These are phyloP conservation scores for Vicia faba DNA, from an alignment of 306 rosid species.

Conservation along the genomic window DNA sequence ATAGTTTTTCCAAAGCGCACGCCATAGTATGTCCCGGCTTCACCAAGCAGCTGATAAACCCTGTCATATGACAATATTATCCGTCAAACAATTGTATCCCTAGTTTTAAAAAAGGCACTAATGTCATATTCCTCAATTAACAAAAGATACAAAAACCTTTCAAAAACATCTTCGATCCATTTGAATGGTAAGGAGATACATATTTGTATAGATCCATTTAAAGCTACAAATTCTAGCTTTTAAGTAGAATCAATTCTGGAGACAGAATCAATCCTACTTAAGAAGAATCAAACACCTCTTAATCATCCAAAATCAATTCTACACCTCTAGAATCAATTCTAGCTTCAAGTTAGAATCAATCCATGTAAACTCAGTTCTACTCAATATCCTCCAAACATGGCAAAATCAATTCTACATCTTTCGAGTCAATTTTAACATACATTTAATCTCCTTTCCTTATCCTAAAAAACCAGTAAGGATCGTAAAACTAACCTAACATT, in stretches of 20 bases:
- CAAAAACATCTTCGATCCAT: no score
- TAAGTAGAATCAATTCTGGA: no score
- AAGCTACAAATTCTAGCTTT: no score
- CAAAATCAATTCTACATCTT: not conserved
- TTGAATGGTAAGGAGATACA: no score
- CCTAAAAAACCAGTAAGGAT: not conserved
- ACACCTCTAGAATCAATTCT: no score
- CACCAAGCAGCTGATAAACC: constrained; percentile 94
- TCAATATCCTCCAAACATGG: not conserved
- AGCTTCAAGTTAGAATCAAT: not conserved
- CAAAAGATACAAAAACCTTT: not conserved
- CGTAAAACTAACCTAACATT: not conserved
- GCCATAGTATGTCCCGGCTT: constrained; percentile 84
- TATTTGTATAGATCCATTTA: no score
- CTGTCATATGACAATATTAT: constrained; percentile 42
- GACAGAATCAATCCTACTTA: no score
- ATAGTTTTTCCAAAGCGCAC: constrained; percentile 80
- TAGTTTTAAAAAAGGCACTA: not conserved
- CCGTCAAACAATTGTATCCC: not conserved
- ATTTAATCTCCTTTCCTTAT: not conserved
- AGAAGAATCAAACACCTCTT: no score
- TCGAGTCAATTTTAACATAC: not conserved
- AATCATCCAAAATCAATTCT: no score
- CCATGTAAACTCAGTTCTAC: not conserved
- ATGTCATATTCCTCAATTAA: not conserved